Evolutionary conservation across 2,329 filamentous ascomycete species (phyloP), one percentile per base, ranked within the genome.

Genomic region (Hypoxylon sp.): DNA sequence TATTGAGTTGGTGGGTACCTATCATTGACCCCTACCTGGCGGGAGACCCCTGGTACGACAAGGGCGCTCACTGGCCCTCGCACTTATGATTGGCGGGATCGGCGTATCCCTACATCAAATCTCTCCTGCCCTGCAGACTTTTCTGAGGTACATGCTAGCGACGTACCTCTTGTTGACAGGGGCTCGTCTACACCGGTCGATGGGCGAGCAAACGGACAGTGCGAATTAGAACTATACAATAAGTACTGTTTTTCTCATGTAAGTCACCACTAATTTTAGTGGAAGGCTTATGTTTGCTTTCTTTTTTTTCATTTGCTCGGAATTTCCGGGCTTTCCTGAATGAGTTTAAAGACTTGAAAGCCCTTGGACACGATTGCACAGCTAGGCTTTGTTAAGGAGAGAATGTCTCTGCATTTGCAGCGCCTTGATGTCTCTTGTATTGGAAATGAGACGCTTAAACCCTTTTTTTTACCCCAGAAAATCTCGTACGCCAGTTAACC

Each of bases 121-220:
- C 50, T 66, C 44, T 68, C 46, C 56, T 61, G 37, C 65, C 54
- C 58, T 65, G 68, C 49, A 68, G 50, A 68, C 54, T 68, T 63
- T 61, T 53, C 22, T 49, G 8, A 44, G n/a, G 49, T 61, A 61
- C 58, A 66, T 60, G 61, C 30, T 1, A 17, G n/a, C 22, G 50
- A 64, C 42, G 56, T 66, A 69, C 59, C 44, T 58, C 51, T 55
- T n/a, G 62, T 63, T 63, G 58, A 73, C 70, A 73, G 66, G 50
- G 68, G 54, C 69, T 44, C 68, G 61, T 72, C 66, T 61, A 65
- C 68, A 72, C 72, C 72, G 72, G 72, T 73, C 62, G 42, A 49
- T 44, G 27, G 13, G 66, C 33, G 7, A 70, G 64, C 66, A 70
- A 72, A 69, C 64, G 57, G 25, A 73, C 71, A 73, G 71, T 74